Conservation (phyloP, 75 land plant species). For the Pinus taeda region DNA sequence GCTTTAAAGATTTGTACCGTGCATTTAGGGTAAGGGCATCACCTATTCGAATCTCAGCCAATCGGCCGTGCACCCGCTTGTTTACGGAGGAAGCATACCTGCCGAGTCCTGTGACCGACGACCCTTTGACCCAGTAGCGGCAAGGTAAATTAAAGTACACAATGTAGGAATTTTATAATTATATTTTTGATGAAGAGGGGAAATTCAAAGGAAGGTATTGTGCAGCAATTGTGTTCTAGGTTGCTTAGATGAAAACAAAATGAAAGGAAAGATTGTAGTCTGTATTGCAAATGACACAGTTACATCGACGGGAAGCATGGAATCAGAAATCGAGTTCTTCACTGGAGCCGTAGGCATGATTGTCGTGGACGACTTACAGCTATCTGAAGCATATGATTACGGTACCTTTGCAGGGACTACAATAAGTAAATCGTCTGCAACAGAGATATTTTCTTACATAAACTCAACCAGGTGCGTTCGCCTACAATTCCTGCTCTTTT, state of each 20-base stretch:
- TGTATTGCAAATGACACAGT: conserved; percentile 29
- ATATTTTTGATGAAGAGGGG: too few relatives aligned
- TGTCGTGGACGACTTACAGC: conserved; percentile 32
- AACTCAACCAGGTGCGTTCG: conserved; percentile 40
- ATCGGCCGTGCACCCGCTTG: conserved; percentile 34
- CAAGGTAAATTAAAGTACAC: conserved; percentile 27
- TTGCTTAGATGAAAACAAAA: conserved; percentile 36
- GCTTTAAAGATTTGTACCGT: neutral
- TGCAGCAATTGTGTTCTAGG: conserved; percentile 43
- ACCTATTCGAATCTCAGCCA: conserved; percentile 27
- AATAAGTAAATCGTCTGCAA: conserved; percentile 23
- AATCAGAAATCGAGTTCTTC: conserved; percentile 14
- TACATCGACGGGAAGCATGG: conserved; percentile 9
- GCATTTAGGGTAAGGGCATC: conserved; percentile 8
- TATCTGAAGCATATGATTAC: conserved; percentile 19
- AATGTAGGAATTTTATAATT: too few relatives aligned
- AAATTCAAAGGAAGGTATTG: too few relatives aligned
- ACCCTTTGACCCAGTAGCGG: neutral
- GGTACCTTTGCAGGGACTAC: conserved; percentile 35
- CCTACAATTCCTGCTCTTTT: neutral
- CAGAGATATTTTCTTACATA: conserved; percentile 46
- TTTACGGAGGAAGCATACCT: conserved; percentile 22
- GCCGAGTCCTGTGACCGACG: neutral
- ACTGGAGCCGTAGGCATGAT: conserved; percentile 59
- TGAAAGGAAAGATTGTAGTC: conserved; percentile 61